These are phyloP conservation scores for Ophiocordyceps robertsii DNA, from an alignment of 2,329 filamentous ascomycete genomes.

Conservation along the genomic window DNA sequence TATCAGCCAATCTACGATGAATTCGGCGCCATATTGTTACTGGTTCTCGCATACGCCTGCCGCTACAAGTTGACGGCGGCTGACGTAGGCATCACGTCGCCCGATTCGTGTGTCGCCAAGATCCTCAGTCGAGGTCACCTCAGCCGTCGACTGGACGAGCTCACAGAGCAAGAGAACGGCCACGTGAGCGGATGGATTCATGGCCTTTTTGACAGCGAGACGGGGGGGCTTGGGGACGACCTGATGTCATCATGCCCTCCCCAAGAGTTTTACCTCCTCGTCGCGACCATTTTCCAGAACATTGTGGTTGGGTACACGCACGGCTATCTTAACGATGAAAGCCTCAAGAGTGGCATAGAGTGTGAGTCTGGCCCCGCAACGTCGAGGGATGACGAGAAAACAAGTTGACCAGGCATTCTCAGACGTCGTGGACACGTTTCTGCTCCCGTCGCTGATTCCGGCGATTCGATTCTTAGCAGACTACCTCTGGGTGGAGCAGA, in stretches of 20 bases:
- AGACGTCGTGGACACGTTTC: slow-evolving; percentile 68
- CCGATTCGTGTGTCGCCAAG: slow-evolving; percentile 55
- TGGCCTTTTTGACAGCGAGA: slow-evolving; percentile 63
- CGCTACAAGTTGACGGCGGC: slow-evolving; percentile 53
- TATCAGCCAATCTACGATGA: slow-evolving; percentile 81
- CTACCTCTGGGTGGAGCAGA: slow-evolving; percentile 53
- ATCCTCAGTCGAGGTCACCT: slow-evolving; percentile 48
- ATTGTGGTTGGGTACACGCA: slow-evolving; percentile 58
- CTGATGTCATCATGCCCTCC: slow-evolving; percentile 71
- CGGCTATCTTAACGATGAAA: slow-evolving; percentile 52
- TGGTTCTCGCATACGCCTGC: slow-evolving; percentile 62
- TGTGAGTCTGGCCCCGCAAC: slow-evolving; percentile 35
- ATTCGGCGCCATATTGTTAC: slow-evolving; percentile 62
- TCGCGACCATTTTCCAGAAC: slow-evolving; percentile 65
- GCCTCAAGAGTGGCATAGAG: slow-evolving; percentile 62
- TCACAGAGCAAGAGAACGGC: slow-evolving; percentile 49
- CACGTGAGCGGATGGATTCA: slow-evolving; percentile 65
- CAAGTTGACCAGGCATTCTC: neutral
- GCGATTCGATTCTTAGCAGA: slow-evolving; percentile 59
- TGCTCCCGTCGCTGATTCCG: slow-evolving; percentile 65
- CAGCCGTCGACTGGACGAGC: slow-evolving; percentile 41
- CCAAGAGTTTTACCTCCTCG: slow-evolving; percentile 68
- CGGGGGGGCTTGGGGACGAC: slow-evolving; percentile 62
- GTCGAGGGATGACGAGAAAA: neutral
- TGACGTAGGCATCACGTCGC: slow-evolving; percentile 47